Conservation (phyloP, 345 rosid species). For the Corchorus olitorius region DNA sequence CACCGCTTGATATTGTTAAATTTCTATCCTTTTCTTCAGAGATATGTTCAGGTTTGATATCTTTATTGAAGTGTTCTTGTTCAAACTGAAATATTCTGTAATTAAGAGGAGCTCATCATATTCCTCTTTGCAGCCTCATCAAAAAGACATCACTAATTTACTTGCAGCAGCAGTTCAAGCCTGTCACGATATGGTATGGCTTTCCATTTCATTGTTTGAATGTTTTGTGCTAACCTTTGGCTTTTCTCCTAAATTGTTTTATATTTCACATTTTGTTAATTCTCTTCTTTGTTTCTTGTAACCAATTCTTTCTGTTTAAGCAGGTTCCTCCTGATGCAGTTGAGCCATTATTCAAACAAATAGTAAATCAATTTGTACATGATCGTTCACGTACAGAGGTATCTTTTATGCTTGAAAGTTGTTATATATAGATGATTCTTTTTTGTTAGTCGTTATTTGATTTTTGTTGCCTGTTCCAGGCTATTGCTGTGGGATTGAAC, state of each 20-base stretch:
- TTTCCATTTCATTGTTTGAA: constrained; percentile 19
- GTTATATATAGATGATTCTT: constrained; percentile 8
- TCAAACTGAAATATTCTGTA: neutral
- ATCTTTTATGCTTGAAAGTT: constrained; percentile 24
- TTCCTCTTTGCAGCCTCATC: constrained; percentile 77
- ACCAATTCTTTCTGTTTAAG: constrained; percentile 17
- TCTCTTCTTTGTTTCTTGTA: neutral
- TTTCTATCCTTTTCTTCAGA: constrained; percentile 78
- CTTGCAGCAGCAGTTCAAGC: constrained; percentile 97
- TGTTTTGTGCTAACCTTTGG: constrained; percentile 2
- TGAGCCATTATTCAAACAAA: constrained; percentile 88
- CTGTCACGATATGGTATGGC: constrained; percentile 92
- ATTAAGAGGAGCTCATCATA: constrained; percentile 11
- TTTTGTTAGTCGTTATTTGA: neutral
- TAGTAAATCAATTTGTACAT: constrained; percentile 92
- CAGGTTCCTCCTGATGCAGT: constrained; percentile 99
- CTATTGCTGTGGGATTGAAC: constrained; percentile 90
- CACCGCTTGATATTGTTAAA: constrained; percentile 78
- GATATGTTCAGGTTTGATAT: constrained; percentile 71
- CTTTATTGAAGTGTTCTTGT: constrained; percentile 19
- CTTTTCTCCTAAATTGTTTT: neutral
- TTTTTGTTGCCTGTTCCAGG: constrained; percentile 43
- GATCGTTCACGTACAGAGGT: constrained; percentile 96
- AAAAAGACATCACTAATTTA: constrained; percentile 80
- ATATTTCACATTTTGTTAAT: neutral